These are phyloP conservation scores for Corymbia calophylla DNA, from an alignment of 441 rosid species.

Conservation along the genomic window DNA sequence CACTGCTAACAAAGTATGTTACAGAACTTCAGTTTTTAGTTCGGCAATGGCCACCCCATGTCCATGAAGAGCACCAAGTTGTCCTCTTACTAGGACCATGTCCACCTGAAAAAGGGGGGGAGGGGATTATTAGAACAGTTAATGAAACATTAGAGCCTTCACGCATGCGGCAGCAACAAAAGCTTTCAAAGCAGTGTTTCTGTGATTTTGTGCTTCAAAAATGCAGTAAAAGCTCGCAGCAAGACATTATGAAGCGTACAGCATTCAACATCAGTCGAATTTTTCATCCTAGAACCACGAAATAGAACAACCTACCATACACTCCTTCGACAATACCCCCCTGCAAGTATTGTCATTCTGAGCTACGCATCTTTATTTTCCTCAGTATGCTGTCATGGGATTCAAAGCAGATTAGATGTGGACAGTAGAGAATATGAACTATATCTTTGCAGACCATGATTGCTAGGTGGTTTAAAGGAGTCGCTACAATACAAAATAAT, in stretches of 20 bases:
- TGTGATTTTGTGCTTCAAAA: not conserved
- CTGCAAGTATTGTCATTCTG: not conserved
- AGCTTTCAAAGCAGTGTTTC: not conserved
- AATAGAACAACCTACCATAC: not conserved
- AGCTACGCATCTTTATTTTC: not conserved
- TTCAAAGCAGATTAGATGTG: not conserved
- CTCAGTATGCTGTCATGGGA: not conserved
- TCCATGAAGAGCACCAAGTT: conserved; percentile 92
- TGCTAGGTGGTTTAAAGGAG: not conserved
- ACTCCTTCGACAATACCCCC: not conserved
- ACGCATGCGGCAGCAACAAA: not conserved
- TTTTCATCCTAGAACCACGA: not conserved
- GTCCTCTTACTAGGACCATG: conserved; percentile 87
- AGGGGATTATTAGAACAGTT: not conserved
- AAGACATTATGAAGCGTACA: not conserved
- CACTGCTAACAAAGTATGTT: conserved; percentile 71
- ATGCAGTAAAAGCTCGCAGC: not conserved
- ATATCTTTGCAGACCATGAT: not conserved
- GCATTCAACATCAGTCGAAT: not conserved
- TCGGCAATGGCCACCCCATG: conserved; percentile 90
- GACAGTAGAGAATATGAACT: not conserved
- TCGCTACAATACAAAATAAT: too few relatives aligned
- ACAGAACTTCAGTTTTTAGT: conserved; percentile 63
- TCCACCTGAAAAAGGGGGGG: conserved; percentile 47
- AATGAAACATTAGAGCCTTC: not conserved